Evolutionary conservation across 1,284 basidiomycete genomes (phyloP).

Genomic region (Moesziomyces aphidis): DNA sequence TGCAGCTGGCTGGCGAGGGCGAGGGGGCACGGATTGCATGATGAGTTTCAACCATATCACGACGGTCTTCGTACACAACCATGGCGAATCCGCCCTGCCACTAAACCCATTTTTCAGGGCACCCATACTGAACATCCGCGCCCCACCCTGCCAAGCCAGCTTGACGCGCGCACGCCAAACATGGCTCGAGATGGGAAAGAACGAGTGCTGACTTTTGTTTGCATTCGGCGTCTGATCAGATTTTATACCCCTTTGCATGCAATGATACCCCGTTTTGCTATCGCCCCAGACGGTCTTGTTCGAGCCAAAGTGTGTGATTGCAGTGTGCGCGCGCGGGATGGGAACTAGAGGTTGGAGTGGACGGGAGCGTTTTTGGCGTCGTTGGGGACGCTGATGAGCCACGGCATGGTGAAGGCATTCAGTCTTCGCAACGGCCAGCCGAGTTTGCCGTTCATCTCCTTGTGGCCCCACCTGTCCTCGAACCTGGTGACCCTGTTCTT

Average conservation of each 20-base stretch:
- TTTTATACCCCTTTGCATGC: not conserved
- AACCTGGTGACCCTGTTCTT: constrained; percentile 74
- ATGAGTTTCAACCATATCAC: constrained; percentile 58
- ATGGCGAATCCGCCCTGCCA: constrained; percentile 63
- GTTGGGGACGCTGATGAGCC: constrained; percentile 22
- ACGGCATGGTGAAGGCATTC: constrained; percentile 28
- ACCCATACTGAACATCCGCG: constrained; percentile 43
- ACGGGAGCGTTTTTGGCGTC: constrained; percentile 8
- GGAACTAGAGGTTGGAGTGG: constrained; percentile 1
- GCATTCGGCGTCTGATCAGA: too few relatives aligned
- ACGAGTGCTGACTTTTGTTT: too few relatives aligned
- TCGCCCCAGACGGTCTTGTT: too few relatives aligned
- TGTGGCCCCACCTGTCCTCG: constrained; percentile 74
- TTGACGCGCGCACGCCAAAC: not conserved
- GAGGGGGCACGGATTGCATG: constrained; percentile 8
- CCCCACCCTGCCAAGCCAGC: too few relatives aligned
- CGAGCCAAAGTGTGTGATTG: not conserved
- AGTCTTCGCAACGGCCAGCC: constrained; percentile 34
- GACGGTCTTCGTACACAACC: constrained; percentile 62
- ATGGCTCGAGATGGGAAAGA: too few relatives aligned
- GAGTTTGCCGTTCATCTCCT: constrained; percentile 11
- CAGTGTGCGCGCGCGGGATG: too few relatives aligned
- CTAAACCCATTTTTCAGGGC: constrained; percentile 61
- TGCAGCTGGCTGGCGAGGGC: not conserved
- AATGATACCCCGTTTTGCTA: not conserved